Percentiles rank a stretch among this genome's conserved stretches.
phyloP scores from a whole-genome alignment of 192 early-diverging fungal genomes.

The Entomortierella beljakovae region DNA sequence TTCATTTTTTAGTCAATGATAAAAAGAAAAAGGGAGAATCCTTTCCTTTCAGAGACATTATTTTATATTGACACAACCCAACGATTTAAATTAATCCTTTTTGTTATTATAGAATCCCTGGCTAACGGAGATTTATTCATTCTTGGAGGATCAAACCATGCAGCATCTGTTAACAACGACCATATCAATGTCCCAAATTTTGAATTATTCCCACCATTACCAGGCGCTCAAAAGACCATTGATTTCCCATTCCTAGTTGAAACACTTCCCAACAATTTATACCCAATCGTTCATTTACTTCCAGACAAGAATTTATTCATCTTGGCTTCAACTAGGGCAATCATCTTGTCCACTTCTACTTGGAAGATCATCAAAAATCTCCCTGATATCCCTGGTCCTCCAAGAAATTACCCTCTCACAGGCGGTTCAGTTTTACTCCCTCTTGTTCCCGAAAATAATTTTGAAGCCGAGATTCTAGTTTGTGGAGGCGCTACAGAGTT shows the following conservation, averaged over 20 bases:
- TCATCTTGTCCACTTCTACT: constrained; percentile 59
- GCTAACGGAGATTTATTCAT: constrained; percentile 63
- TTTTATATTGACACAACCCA: no score
- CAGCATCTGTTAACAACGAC: constrained; percentile 55
- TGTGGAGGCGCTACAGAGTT: constrained; percentile 50
- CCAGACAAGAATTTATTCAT: constrained; percentile 64
- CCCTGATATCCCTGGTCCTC: constrained; percentile 58
- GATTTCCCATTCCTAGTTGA: constrained; percentile 54
- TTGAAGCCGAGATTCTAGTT: constrained; percentile 50
- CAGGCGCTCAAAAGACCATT: constrained; percentile 45
- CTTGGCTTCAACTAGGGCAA: constrained; percentile 57
- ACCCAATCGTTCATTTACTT: constrained; percentile 62
- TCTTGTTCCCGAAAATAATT: constrained; percentile 43
- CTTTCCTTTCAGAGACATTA: no score
- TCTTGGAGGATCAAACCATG: constrained; percentile 64
- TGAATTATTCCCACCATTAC: constrained; percentile 52
- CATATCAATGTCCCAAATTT: constrained; percentile 61
- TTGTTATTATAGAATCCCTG: constrained; percentile 25
- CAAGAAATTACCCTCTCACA: constrained; percentile 65
- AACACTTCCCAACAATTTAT: constrained; percentile 55
- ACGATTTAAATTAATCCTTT: background rate
- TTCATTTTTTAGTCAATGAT: no score
- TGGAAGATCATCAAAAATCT: constrained; percentile 56
- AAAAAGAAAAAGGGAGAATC: no score
- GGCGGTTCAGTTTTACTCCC: constrained; percentile 58